phyloP scores from a whole-genome alignment of 768 basidiomycete genomes.

The Sarcomyxa edulis region DNA sequence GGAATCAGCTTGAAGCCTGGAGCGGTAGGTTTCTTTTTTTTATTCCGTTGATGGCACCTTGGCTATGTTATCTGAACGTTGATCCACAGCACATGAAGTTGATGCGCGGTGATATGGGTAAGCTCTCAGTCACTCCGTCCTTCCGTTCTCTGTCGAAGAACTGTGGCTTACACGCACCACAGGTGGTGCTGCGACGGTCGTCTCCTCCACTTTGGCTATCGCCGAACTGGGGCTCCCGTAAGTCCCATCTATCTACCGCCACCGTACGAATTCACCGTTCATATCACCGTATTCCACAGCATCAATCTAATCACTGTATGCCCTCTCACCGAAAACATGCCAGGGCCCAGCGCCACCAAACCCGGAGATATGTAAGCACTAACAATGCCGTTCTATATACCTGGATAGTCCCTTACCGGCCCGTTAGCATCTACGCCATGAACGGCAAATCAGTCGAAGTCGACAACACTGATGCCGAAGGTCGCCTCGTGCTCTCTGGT shows the following conservation, averaged over 20 bases:
- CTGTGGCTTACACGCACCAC: not conserved
- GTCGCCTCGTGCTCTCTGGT: conserved; percentile 73
- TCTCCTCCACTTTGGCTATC: conserved; percentile 68
- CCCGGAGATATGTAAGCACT: conserved; percentile 75
- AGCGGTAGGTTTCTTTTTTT: conserved; percentile 35
- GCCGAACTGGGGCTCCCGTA: conserved; percentile 80
- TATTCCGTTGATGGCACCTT: not conserved
- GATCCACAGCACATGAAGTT: conserved; percentile 69
- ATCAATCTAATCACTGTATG: conserved; percentile 71
- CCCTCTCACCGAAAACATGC: conserved; percentile 84
- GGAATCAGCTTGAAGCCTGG: conserved; percentile 83
- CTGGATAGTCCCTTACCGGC: not conserved
- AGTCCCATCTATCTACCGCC: conserved; percentile 18
- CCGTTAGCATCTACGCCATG: conserved; percentile 70
- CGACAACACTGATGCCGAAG: conserved; percentile 86
- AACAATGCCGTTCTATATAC: not conserved
- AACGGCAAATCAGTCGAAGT: conserved; percentile 85
- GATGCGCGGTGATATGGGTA: conserved; percentile 88
- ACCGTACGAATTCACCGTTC: conserved; percentile 2
- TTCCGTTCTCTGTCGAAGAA: not conserved
- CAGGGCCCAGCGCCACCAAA: conserved; percentile 67
- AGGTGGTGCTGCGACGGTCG: conserved; percentile 80
- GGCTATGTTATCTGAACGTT: not conserved
- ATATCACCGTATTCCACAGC: conserved; percentile 28
- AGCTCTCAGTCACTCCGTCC: conserved; percentile 1